Base-by-base conservation (phyloP, 2,329 filamentous ascomycete species). In the Fusarium pseudoanthophilum region DNA sequence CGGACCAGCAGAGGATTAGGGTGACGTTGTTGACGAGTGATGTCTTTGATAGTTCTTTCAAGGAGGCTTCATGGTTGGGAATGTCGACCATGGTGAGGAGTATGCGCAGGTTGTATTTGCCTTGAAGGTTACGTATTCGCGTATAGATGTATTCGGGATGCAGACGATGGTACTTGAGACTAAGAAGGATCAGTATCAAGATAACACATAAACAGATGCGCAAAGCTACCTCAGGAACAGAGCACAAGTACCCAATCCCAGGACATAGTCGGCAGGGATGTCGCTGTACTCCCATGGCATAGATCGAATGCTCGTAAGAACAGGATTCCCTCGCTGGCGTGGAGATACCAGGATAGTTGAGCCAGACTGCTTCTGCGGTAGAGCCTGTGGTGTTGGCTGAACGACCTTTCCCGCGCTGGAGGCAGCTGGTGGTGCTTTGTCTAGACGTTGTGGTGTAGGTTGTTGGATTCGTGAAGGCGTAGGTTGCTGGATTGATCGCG, bases 121-220 rank as follows among this genome's bases (percentile, higher is more conserved):
- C 93, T 58, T 93, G 93, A 9, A 99, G 86, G 55, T 91, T 90
- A 59, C 93, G 92, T 75, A 99, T 97, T 64, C 96, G 92, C 30
- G 92, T 95, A 85, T 98, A 98, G 78, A 99, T 94, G 85, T 99
- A 99, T 83, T 99, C 96, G 2, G 96, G 96, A 80, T 99, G 96
- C 59, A 99, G 88, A 34, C 95, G 94, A 82, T 99, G 96, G 82
- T 99, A 99, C 82, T 98, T 99, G 61, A 99, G 88, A 53, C 94
- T 87, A 63, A 30, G 8, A 42, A 21, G n/a, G 4, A 39, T 74
- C 24, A 73, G 63, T 5, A 61, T 9, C 4, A 5, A 15, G 9
- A 14, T 13, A 13, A 15, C 4, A 11, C 3, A 13, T 7, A 26
- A 10, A 11, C 4, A 5, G 4, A 6, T 11, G 15, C 18, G 3